Base-by-base conservation (phyloP, 2,329 filamentous ascomycete genomes). In the Ilyonectria mors-panacis region DNA sequence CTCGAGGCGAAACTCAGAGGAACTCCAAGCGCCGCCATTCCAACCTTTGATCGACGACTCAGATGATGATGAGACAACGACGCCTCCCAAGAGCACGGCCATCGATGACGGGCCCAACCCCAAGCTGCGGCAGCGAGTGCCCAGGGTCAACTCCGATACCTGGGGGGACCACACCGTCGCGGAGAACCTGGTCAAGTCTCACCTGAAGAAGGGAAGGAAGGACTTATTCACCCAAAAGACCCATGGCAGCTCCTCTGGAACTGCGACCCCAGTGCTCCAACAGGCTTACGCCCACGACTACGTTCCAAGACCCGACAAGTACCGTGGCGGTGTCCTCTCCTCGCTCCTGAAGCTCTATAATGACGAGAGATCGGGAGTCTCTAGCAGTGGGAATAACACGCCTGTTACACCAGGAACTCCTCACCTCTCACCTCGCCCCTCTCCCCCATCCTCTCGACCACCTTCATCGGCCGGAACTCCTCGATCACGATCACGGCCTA, bases 321-420 rank as follows among this genome's bases (percentile, higher is more conserved):
- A 93, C 77, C 89, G 91, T 56, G 91, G 91, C 33, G 93, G 94
- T 33, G 88, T 95, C 53, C 83, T 97, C 1, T 90, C 91, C 2
- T 91, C 90, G 0, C 82, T 97, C 0, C 82, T 96, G 56, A 93
- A 91, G 78, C 84, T 94, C 10, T 91, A 93, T 75, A 86, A 89
- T 65, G 83, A 88, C 67, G 83, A 85, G 51, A 77, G 73, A 71
- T 73, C 74, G 65, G 73, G 71, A 66, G 77, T 70, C 42, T 80
- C 76, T 15, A 80, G 76, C 60, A 84, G 82, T 68, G 83, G 80
- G 15, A 71, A 76, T 39, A 85, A 77, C 69, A 86, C 84, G 1
- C 84, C 84, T 15, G 68, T 75, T 65, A 77, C 74, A 6, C 78
- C 80, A 35, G 76, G 81, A 55, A 81, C 80, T 45, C 83, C 83